Evolutionary conservation across 805 yeast genomes (phyloP), one percentile per base, ranked within the genome.

Genomic region (Schwanniomyces polymorphus): DNA sequence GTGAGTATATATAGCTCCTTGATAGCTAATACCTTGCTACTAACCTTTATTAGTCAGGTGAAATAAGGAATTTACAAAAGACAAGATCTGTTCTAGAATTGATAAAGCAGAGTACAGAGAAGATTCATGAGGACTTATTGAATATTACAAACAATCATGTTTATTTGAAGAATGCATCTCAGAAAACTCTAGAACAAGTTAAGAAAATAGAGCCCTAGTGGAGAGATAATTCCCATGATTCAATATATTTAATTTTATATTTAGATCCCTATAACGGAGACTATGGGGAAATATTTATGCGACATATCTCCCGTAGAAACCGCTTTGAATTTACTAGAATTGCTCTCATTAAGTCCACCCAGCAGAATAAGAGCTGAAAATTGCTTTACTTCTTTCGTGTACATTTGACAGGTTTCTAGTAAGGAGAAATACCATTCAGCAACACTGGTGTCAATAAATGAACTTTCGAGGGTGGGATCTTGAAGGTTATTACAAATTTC

Each of bases 61-160:
- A 37, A 37, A 37, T 37, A 12, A 18, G 27, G 16, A 44, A 50
- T 39, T 55, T 67, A 23, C 63, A 54, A 46, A 63, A 59, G 45
- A 50, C 65, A 33, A 40, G 73, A 31, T 65, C 70, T 17, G 56
- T 65, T 10, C 50, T 67, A 5, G 70, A 67, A 50, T 58, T 59
- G 5, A 53, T 68, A 7, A 58, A 65, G 18, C 63, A 57, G 40
- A 51, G 70, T 17, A 60, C 68, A 2, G 57, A 57, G 14, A 60
- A 53, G 23, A 60, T 68, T n/a, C 52, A 60, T 41, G 43, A 51
- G 23, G 73, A 68, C 42, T 53, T 68, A 8, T 46, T 48, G 18
- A 43, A 51, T 4, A 64, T 63, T 1, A 41, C 46, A 8, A 50
- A 39, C 8, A 54, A 53, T 27, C 60, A 64, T 38, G 57, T 55